These are phyloP conservation scores for Physcomitrellopsis africana DNA, from an alignment of 225 moss, liverwort and hornwort genomes.

Conservation along the genomic window DNA sequence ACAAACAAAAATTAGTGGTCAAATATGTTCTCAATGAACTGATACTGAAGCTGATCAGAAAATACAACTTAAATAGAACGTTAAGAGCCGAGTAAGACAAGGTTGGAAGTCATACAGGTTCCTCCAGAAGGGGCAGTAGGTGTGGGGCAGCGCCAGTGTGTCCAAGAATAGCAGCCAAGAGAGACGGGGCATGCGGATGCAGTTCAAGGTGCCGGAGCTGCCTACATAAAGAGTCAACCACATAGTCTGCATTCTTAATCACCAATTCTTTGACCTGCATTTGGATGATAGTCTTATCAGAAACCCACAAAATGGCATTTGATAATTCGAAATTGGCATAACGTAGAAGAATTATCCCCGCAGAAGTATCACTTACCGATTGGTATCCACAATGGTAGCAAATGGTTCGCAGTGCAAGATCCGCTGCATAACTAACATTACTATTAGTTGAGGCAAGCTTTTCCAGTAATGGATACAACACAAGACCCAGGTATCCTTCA, in stretches of 20 bases:
- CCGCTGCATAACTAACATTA: conserved; percentile 72
- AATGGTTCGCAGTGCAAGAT: conserved; percentile 72
- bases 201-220: conserved; percentile 86
- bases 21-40: background rate
- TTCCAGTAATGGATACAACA: conserved; percentile 86
- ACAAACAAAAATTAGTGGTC: background rate
- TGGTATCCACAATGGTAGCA: conserved; percentile 71
- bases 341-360: background rate
- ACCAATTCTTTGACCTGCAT: conserved; percentile 86
- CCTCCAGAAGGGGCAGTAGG: conserved; percentile 89
- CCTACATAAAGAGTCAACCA: conserved; percentile 91
- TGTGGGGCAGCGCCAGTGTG: conserved; percentile 90
- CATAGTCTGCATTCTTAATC: conserved; percentile 80
- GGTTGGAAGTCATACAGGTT: conserved; percentile 71
- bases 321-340: background rate
- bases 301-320: background rate
- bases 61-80: background rate
- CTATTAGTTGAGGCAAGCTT: conserved; percentile 75
- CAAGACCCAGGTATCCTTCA: conserved; percentile 76
- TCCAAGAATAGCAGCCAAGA: conserved; percentile 85
- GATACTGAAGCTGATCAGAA: conserved; percentile 7
- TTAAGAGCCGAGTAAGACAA: conserved; percentile 7
- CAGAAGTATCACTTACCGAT: conserved; percentile 54
- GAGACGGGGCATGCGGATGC: conserved; percentile 80
- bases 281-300: conserved; percentile 22